Evolutionary conservation across 2,329 filamentous ascomycete species (phyloP).

Genomic region (Ceratocystis ficicola): DNA sequence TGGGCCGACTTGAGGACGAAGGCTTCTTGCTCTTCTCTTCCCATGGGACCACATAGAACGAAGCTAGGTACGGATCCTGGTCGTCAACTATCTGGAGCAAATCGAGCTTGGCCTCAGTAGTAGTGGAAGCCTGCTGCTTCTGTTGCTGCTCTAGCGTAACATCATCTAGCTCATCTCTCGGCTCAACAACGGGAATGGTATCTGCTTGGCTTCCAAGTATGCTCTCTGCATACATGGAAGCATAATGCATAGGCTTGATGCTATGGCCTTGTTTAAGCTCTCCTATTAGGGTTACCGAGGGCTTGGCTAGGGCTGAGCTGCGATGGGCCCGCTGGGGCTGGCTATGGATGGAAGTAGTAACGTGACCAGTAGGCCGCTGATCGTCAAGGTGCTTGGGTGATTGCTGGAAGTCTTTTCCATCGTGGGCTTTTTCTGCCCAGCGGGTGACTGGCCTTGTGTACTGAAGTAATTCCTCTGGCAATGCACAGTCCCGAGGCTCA

Average conservation of each 20-base stretch:
- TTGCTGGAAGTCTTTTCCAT: neutral
- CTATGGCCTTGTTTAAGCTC: neutral
- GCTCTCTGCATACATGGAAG: neutral
- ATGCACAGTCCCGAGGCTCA: neutral
- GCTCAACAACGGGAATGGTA: neutral
- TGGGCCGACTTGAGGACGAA: neutral
- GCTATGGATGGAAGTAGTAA: neutral
- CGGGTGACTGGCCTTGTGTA: no score
- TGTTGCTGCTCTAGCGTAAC: neutral
- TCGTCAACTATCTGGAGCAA: constrained; percentile 1
- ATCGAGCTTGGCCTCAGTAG: neutral
- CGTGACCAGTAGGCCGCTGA: neutral
- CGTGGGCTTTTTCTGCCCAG: neutral
- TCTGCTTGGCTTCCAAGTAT: neutral
- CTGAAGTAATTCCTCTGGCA: neutral
- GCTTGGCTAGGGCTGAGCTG: neutral
- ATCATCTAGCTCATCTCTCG: neutral
- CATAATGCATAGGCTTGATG: neutral
- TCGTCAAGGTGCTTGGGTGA: neutral
- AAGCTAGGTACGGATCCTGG: neutral
- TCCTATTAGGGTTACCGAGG: neutral
- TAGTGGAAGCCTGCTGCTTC: neutral
- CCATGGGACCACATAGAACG: neutral
- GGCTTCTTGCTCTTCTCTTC: neutral
- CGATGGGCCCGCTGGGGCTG: neutral